phyloP scores from a whole-genome alignment of 2,329 filamentous ascomycete genomes.

The Clonostachys sp. region DNA sequence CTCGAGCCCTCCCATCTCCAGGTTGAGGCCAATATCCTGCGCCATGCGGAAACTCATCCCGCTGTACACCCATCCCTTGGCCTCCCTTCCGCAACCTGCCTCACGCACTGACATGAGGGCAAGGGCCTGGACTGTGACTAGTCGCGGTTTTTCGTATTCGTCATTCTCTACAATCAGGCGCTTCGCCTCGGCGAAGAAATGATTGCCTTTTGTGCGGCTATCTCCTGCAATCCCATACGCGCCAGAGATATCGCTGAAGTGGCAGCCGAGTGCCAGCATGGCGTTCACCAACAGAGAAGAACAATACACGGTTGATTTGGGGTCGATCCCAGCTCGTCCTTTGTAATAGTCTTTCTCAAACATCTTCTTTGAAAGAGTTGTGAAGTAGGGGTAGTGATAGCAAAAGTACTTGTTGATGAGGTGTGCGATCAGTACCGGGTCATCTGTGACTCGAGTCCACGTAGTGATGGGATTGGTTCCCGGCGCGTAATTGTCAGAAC shows the following conservation, averaged over 20 bases:
- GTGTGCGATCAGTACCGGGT: slow-evolving; percentile 75
- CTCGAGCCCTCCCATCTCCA: slow-evolving; percentile 68
- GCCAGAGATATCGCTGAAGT: slow-evolving; percentile 76
- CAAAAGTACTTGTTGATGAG: slow-evolving; percentile 97
- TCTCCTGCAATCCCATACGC: slow-evolving; percentile 70
- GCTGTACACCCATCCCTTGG: slow-evolving; percentile 96
- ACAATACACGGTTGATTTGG: slow-evolving; percentile 66
- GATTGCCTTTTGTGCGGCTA: slow-evolving; percentile 83
- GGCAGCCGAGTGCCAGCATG: slow-evolving; percentile 88
- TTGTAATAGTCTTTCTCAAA: slow-evolving; percentile 83
- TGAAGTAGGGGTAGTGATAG: slow-evolving; percentile 97
- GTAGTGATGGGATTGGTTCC: slow-evolving; percentile 70
- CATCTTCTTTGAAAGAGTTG: slow-evolving; percentile 77
- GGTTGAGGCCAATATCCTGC: slow-evolving; percentile 85
- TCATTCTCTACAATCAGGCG: slow-evolving; percentile 85
- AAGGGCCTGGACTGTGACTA: slow-evolving; percentile 89
- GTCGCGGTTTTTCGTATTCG: slow-evolving; percentile 82
- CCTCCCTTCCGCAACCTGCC: slow-evolving; percentile 88
- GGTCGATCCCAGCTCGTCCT: slow-evolving; percentile 53
- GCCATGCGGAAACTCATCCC: slow-evolving; percentile 99
- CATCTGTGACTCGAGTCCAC: slow-evolving; percentile 84
- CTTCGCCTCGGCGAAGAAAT: slow-evolving; percentile 94
- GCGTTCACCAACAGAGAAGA: slow-evolving; percentile 88
- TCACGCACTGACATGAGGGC: slow-evolving; percentile 95
- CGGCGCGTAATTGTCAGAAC: slow-evolving; percentile 38